These are phyloP conservation scores for Pyrenophora tritici-repentis DNA, from an alignment of 2,329 filamentous ascomycete species.

Conservation along the genomic window DNA sequence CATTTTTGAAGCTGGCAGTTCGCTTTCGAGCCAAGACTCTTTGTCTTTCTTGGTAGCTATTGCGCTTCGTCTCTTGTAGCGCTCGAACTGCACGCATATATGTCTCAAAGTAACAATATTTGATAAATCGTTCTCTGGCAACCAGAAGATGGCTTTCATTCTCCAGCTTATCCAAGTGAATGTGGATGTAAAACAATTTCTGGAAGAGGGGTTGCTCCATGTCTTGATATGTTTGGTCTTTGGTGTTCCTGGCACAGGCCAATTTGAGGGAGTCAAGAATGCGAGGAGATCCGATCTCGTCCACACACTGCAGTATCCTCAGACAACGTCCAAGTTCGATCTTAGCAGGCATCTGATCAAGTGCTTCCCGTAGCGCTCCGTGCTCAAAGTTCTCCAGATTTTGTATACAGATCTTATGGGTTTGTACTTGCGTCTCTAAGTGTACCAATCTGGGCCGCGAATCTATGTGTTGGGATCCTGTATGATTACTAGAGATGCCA, in stretches of 20 bases:
- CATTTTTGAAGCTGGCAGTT: slow-evolving; percentile 8
- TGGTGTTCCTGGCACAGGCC: background rate
- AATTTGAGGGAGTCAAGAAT: slow-evolving; percentile 7
- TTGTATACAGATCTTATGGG: background rate
- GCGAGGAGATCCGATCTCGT: slow-evolving; percentile 8
- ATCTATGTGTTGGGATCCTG: background rate
- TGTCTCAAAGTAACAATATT: slow-evolving; percentile 15
- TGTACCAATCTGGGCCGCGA: background rate
- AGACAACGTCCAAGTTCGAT: background rate
- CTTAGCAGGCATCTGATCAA: background rate
- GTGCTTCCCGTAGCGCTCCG: background rate
- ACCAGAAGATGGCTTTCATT: slow-evolving; percentile 5
- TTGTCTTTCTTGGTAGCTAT: background rate
- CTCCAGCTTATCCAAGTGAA: slow-evolving; percentile 7
- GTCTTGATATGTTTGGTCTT: background rate
- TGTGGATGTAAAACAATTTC: slow-evolving; percentile 6
- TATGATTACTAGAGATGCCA: background rate
- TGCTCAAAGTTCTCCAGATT: slow-evolving; percentile 3
- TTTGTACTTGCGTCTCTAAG: slow-evolving; percentile 2
- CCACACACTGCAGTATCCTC: slow-evolving; percentile 8
- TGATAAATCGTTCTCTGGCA: slow-evolving; percentile 8
- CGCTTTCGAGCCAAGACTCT: slow-evolving; percentile 3
- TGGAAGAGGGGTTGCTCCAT: slow-evolving; percentile 4
- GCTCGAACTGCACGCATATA: slow-evolving; percentile 11
- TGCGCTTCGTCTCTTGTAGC: slow-evolving; percentile 1